These are phyloP conservation scores for cucumber (Cucumis sativus) DNA, from an alignment of 306 rosid species.

Conservation along the genomic window DNA sequence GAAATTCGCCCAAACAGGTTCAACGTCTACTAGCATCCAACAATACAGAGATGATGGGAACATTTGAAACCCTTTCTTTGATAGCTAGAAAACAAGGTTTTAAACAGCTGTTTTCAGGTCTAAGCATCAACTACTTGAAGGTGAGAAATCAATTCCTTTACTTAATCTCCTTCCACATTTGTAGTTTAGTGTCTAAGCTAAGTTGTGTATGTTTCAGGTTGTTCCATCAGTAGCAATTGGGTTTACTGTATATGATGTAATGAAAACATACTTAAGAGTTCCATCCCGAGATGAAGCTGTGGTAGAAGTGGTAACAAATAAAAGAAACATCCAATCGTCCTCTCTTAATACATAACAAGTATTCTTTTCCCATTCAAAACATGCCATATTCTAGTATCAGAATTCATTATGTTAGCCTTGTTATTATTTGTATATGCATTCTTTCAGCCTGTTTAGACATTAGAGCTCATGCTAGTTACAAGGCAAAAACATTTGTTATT, in stretches of 20 bases:
- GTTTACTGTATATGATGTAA: slow-evolving; percentile 74
- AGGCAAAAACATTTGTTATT: neutral
- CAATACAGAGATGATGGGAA: slow-evolving; percentile 55
- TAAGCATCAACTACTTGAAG: slow-evolving; percentile 92
- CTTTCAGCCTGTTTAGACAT: slow-evolving; percentile 27
- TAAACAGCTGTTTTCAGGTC: slow-evolving; percentile 84
- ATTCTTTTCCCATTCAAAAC: slow-evolving; percentile 1
- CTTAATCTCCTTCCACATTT: neutral
- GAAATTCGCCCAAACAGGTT: slow-evolving; percentile 37
- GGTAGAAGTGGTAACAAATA: slow-evolving; percentile 37
- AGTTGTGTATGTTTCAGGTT: slow-evolving; percentile 43
- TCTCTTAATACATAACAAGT: slow-evolving; percentile 19
- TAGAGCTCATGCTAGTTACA: neutral
- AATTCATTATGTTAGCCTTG: neutral
- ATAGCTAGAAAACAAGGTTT: slow-evolving; percentile 79
- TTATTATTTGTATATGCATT: slow-evolving; percentile 35
- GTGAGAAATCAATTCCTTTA: slow-evolving; percentile 22
- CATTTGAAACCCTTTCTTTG: slow-evolving; percentile 46
- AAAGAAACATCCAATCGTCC: slow-evolving; percentile 35
- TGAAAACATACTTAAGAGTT: slow-evolving; percentile 61
- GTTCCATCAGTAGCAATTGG: slow-evolving; percentile 98
- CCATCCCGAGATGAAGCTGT: slow-evolving; percentile 74
- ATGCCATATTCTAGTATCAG: neutral
- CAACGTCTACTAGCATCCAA: slow-evolving; percentile 43
- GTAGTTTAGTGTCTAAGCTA: slow-evolving; percentile 16